Evolutionary conservation across 495 filamentous ascomycete genomes (phyloP), one percentile per base, ranked within the genome.

Genomic region (Entonaema liquescens): DNA sequence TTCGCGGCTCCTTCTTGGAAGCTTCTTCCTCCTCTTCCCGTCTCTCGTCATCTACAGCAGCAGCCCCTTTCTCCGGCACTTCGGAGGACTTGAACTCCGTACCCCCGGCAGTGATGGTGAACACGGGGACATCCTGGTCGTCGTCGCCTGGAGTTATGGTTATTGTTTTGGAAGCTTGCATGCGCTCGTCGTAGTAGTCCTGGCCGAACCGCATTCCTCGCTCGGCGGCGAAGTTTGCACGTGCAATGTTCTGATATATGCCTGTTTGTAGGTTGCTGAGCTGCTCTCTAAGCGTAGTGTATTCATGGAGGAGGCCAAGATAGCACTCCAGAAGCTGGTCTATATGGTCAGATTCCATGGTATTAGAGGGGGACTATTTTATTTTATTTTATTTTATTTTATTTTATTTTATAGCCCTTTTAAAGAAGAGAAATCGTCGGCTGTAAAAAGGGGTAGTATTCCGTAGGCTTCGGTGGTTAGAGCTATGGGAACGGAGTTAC

Each of bases 141-240:
- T 35, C 52, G 15, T 42, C 35, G 49, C 29, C 53, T 7, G 4
- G 28, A 31, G 19, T 47, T 17, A 82, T 66, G 2, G 19, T 33
- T 11, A 85, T 47, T 65, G 68, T 77, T 74, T 83, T 81, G 50
- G 77, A 72, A 1, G 91, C 89, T 66, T 90, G 88, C 90, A 92
- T 93, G 56, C 90, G 83, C 67, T 86, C 86, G 77, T 93, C 90
- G 74, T 91, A 94, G 75, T 86, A 86, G 65, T 92, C 90, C 55
- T 81, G 81, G 23, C 90, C 90, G 76, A 90, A 92, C 53, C 86
- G 80, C 56, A 87, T 74, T 9, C 89, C 89, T 11, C 88, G 84
- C 47, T 87, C 82, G 50, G 87, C 89, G 19, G 85, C 82, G 78
- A 91, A 93, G 77, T 93, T 93, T 49, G 91, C 91, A 59, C 89